Evolutionary conservation across 2,329 filamentous ascomycete species (phyloP), one percentile per base, ranked within the genome.

Genomic region (Talaromyces sp.): DNA sequence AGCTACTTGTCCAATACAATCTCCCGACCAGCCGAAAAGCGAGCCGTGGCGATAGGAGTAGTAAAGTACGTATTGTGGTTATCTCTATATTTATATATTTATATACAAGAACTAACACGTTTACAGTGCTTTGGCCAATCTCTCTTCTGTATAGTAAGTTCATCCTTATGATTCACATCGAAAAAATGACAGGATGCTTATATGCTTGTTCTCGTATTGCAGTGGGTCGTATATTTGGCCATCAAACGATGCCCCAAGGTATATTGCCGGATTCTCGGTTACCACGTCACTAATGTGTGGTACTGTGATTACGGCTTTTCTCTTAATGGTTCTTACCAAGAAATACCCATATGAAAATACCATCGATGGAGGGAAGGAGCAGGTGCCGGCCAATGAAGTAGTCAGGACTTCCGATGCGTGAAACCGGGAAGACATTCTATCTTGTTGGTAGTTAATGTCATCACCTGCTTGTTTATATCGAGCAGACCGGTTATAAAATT

Each of bases 11-110:
- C 66, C 42, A 69, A 71, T 52, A 68, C 66, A 30, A 67, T 75
- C 31, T 64, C 67, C 10, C 66, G 72, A 7, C 73, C 73, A 7
- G 70, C 68, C 9, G 72, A 74, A 63, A 75, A 75, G 63, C 65
- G 72, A 18, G 71, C 72, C 7, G 69, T 74, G 5, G 68, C 66
- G n/a, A 66, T 75, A 9, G 73, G 72, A 10, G 68, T 73, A 57
- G 68, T 74, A 56, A 75, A 74, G 63, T 67, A 67, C n/a, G 61
- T 68, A 40, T 51, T 10, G 44, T 50, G 18, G 18, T 50, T 31
- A 34, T 31, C 28, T 34, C 28, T 55, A 31, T 55, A 34, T 18
- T n/a, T 34, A 31, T 55, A 31, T 55, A 34, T 18, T n/a, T 34
- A 31, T 10, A 31, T 30, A 55, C 28, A 31, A 55, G 16, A 5